Conservation (phyloP, 257 asterid species). For the Solanum piurae region DNA sequence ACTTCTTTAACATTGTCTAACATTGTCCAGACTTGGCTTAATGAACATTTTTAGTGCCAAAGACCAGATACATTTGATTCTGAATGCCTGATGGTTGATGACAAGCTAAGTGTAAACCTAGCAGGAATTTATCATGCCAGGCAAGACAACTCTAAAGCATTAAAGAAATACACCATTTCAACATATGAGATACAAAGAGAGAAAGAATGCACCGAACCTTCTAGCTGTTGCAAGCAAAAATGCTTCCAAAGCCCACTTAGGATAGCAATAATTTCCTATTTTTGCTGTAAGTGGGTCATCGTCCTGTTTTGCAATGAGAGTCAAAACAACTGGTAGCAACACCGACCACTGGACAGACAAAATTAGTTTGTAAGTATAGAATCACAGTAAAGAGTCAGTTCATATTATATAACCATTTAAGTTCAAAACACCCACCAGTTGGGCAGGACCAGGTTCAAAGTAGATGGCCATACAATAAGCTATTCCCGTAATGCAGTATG, state of each 20-base stretch:
- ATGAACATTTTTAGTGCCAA: not conserved
- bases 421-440: slow-evolving; percentile 32
- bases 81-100: not conserved
- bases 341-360: slow-evolving; percentile 71
- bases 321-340: slow-evolving; percentile 81
- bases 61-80: not conserved
- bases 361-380: not conserved
- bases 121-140: not conserved
- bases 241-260: slow-evolving; percentile 96
- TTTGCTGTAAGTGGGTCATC: slow-evolving; percentile 28
- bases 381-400: not conserved
- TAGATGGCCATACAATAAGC: slow-evolving; percentile 58
- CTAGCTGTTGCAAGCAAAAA: slow-evolving; percentile 73
- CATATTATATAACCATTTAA: not conserved
- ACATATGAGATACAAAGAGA: not conserved
- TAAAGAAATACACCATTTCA: not conserved
- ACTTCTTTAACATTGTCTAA: not conserved
- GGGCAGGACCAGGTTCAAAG: slow-evolving; percentile 72
- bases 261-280: slow-evolving; percentile 45
- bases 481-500: slow-evolving; percentile 64
- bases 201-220: slow-evolving; percentile 25
- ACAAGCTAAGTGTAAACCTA: not conserved
- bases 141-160: not conserved
- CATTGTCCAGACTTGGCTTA: not conserved
- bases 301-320: slow-evolving; percentile 79